Evolutionary conservation across 768 basidiomycete genomes (phyloP).

Genomic region (Lactifluus piperatus): DNA sequence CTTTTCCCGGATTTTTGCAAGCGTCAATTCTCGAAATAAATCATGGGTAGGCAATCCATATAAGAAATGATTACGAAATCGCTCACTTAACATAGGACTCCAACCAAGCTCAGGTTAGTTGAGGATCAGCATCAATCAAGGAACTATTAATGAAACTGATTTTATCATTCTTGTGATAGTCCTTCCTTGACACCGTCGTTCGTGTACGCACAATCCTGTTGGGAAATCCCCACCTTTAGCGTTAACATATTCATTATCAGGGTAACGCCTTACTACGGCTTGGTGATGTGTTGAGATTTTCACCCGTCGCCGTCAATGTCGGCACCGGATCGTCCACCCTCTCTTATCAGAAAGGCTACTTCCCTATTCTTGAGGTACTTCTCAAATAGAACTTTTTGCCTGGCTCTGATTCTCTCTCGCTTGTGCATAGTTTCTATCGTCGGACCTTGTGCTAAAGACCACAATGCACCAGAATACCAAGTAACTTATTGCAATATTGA

Average conservation of each 20-base stretch:
- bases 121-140: no score
- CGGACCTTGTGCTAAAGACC: constrained; percentile 26
- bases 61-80: neutral
- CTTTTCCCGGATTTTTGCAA: constrained; percentile 24
- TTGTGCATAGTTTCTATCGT: constrained; percentile 28
- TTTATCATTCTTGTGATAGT: constrained; percentile 10
- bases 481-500: constrained; percentile 12
- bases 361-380: constrained; percentile 26
- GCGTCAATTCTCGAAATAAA: constrained; percentile 21
- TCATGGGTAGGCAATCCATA: constrained; percentile 19
- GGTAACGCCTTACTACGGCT: constrained; percentile 26
- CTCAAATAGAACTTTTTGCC: neutral
- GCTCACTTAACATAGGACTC: constrained; percentile 15
- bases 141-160: neutral
- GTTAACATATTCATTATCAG: constrained; percentile 9
- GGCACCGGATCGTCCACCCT: constrained; percentile 13
- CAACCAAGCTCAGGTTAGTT: constrained; percentile 26
- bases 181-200: constrained; percentile 24
- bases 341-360: constrained; percentile 29
- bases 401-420: neutral
- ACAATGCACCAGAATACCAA: constrained; percentile 28
- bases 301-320: constrained; percentile 18
- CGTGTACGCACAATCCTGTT: constrained; percentile 15
- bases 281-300: constrained; percentile 27
- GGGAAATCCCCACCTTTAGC: neutral